Percentiles rank a stretch among this genome's conserved stretches.
Conservation (phyloP, 2,329 filamentous ascomycete species). For the Exophiala calicioides region DNA sequence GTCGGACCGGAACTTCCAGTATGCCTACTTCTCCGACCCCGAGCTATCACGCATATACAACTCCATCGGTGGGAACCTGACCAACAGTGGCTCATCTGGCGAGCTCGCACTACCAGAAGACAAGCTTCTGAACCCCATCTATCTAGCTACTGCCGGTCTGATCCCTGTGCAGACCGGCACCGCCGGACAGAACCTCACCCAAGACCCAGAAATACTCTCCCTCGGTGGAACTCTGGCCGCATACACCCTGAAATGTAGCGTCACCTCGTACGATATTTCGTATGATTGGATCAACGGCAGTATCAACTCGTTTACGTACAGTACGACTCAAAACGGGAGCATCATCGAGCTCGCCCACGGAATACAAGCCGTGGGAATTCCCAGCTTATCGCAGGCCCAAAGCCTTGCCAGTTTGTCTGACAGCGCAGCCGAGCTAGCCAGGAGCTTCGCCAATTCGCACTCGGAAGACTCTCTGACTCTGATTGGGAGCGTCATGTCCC, state of each 20-base stretch:
- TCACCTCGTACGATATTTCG: constrained; percentile 8
- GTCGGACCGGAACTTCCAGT: constrained; percentile 11
- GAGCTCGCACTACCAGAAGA: constrained; percentile 5
- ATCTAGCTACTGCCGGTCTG: constrained; percentile 7
- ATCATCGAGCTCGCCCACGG: constrained; percentile 11
- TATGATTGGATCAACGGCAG: constrained; percentile 8
- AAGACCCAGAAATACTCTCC: not conserved
- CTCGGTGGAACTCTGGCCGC: constrained; percentile 3
- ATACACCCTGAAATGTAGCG: constrained; percentile 11
- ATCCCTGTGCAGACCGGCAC: constrained; percentile 7
- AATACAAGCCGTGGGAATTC: constrained; percentile 11
- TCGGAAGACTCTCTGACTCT: too few species aligned
- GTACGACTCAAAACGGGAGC: constrained; percentile 12
- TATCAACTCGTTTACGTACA: constrained; percentile 1
- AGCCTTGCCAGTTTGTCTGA: constrained; percentile 6
- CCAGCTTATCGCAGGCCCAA: constrained; percentile 2
- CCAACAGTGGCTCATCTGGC: not conserved
- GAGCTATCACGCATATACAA: constrained; percentile 6
- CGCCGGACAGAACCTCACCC: not conserved
- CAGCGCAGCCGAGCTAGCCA: not conserved
- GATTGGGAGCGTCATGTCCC: too few species aligned
- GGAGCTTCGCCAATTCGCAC: too few species aligned
- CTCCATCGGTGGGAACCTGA: constrained; percentile 5
- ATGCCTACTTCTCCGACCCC: constrained; percentile 12
- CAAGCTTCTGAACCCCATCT: constrained; percentile 7